phyloP scores from a whole-genome alignment of 345 rosid species.

The Crucihimalaya himalaica region DNA sequence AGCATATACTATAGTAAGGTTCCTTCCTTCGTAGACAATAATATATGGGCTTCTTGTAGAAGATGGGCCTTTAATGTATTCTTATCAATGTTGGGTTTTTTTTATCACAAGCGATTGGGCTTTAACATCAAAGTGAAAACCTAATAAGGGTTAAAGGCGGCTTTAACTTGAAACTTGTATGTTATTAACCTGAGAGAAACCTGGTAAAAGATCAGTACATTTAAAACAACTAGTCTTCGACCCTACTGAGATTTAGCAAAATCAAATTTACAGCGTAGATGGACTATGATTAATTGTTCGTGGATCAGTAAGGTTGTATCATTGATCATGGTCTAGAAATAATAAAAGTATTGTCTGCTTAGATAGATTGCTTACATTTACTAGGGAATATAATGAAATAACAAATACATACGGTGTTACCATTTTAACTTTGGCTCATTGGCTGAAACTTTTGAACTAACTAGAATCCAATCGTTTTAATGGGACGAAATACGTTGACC shows the following conservation, averaged over 20 bases:
- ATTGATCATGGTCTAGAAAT: background rate
- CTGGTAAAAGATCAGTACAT: background rate
- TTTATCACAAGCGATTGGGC: background rate
- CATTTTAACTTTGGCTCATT: background rate
- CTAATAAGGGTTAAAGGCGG: background rate
- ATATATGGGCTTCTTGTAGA: background rate
- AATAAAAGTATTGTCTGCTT: no score
- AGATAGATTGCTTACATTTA: background rate
- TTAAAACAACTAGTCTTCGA: background rate
- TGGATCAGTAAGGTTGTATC: background rate
- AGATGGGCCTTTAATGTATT: background rate
- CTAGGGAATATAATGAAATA: background rate
- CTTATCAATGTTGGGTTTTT: background rate
- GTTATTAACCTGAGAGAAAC: background rate
- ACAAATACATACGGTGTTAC: background rate
- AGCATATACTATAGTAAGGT: background rate
- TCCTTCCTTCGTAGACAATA: background rate
- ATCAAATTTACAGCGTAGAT: background rate
- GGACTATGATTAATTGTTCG: background rate
- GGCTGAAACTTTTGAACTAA: background rate
- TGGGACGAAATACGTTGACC: background rate
- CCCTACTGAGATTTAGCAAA: background rate
- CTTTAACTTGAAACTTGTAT: background rate
- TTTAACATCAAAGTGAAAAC: slow-evolving; percentile 4
- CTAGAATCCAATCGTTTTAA: background rate